Conservation (phyloP, 768 basidiomycete species). For the Boletales sp. region DNA sequence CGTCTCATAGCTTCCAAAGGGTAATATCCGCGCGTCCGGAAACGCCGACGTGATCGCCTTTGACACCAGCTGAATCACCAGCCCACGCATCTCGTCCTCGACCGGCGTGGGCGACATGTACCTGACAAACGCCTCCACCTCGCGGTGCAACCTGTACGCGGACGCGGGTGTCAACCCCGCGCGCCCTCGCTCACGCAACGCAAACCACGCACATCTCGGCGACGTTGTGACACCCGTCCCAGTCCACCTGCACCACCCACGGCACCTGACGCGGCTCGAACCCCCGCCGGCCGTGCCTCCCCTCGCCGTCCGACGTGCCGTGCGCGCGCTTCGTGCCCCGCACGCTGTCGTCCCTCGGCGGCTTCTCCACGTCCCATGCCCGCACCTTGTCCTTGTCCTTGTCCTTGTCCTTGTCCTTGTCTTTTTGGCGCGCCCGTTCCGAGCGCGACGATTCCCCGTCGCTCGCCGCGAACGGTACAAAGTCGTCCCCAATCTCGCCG, state of each 20-base stretch:
- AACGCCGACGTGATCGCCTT: conserved; percentile 61
- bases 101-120: conserved; percentile 85
- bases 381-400: conserved; percentile 20
- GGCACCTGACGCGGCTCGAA: conserved; percentile 53
- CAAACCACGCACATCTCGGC: conserved; percentile 69
- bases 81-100: conserved; percentile 82
- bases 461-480: conserved; percentile 25
- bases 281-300: conserved; percentile 42
- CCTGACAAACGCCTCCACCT: conserved; percentile 79
- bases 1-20: conserved; percentile 93
- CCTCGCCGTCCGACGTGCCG: conserved; percentile 43
- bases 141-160: conserved; percentile 67
- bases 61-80: conserved; percentile 68
- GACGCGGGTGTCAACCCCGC: conserved; percentile 3
- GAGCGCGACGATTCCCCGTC: conserved; percentile 14
- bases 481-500: conserved; percentile 27
- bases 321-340: conserved; percentile 43
- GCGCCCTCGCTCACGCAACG: background rate
- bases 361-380: conserved; percentile 41
- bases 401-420: conserved; percentile 1
- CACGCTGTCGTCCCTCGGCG: conserved; percentile 19
- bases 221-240: conserved; percentile 71
- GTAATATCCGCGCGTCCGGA: conserved; percentile 74
- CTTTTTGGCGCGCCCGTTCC: conserved; percentile 20
- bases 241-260: conserved; percentile 70